Percentiles rank a stretch among this genome's conserved stretches.
Conservation (phyloP, 208 protist genomes). For the Trypanosoma melophagium region DNA sequence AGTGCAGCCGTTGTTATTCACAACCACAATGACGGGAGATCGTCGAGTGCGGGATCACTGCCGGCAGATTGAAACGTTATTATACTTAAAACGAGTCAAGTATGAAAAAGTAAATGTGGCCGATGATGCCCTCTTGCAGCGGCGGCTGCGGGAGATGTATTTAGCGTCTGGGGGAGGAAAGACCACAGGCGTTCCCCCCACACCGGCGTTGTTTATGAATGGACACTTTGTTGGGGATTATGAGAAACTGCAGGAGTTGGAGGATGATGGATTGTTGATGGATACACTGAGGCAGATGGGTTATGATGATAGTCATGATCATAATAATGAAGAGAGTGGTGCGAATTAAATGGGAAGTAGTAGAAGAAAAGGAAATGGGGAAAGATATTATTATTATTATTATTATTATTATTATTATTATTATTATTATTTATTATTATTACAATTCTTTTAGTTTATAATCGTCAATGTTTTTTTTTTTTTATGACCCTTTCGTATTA, state of each 20-base stretch:
- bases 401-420: background rate
- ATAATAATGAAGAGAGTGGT: too few relatives aligned
- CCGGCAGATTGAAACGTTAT: slow-evolving; percentile 50
- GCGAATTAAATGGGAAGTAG: background rate
- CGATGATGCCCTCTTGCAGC: slow-evolving; percentile 55
- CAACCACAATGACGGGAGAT: slow-evolving; percentile 67
- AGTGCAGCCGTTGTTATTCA: slow-evolving; percentile 65
- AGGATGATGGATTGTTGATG: slow-evolving; percentile 60
- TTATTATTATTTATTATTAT: background rate
- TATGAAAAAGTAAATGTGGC: slow-evolving; percentile 70
- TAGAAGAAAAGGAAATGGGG: background rate
- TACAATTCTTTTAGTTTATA: too few relatives aligned
- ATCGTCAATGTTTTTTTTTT: too few relatives aligned
- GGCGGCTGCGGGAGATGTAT: slow-evolving; percentile 43
- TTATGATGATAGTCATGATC: too few relatives aligned
- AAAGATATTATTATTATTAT: background rate
- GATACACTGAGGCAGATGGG: slow-evolving; percentile 40
- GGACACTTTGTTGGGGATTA: slow-evolving; percentile 52
- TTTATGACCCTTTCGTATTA: too few relatives aligned
- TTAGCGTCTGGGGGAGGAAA: slow-evolving; percentile 25
- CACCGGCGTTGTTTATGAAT: slow-evolving; percentile 59
- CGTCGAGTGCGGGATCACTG: slow-evolving; percentile 52
- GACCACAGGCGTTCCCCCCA: slow-evolving; percentile 37
- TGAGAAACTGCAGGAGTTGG: slow-evolving; percentile 62
- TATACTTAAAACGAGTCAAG: slow-evolving; percentile 66